phyloP scores from a whole-genome alignment of 2,329 filamentous ascomycete genomes.

The Alternaria viburni region DNA sequence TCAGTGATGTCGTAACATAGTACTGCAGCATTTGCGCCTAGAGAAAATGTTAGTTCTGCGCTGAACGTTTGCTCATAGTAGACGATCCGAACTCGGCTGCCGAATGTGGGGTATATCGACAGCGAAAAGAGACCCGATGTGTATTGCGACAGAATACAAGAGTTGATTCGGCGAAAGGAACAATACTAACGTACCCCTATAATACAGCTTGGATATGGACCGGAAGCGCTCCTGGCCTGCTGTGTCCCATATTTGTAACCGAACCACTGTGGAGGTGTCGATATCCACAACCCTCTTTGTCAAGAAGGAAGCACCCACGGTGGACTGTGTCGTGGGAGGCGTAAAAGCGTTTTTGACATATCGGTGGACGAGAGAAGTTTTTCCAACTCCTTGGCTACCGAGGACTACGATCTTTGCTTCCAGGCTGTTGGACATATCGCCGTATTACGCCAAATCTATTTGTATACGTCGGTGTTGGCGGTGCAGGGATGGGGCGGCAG shows the following conservation, averaged over 20 bases:
- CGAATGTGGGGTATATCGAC: not conserved
- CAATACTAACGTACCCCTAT: slow-evolving; percentile 61
- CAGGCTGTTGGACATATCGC: slow-evolving; percentile 60
- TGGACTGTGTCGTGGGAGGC: slow-evolving; percentile 59
- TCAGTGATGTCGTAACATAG: slow-evolving; percentile 95
- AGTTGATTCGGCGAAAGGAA: slow-evolving; percentile 2
- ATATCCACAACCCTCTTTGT: slow-evolving; percentile 74
- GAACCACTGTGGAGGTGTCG: slow-evolving; percentile 83
- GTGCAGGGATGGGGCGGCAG: not conserved
- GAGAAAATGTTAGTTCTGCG: not conserved
- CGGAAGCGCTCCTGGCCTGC: slow-evolving; percentile 95
- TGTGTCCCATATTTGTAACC: slow-evolving; percentile 97
- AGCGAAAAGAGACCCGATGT: not conserved
- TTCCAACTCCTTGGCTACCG: slow-evolving; percentile 79
- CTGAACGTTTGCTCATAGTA: not conserved
- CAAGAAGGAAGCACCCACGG: slow-evolving; percentile 62
- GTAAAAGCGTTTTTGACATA: slow-evolving; percentile 76
- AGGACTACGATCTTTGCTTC: slow-evolving; percentile 84
- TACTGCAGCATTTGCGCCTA: slow-evolving; percentile 87
- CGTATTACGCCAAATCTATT: not conserved
- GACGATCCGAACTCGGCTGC: not conserved
- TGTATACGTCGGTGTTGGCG: slow-evolving; percentile 1
- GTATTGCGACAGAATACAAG: not conserved
- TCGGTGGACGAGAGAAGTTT: slow-evolving; percentile 78
- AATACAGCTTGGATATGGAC: slow-evolving; percentile 93